phyloP scores from a whole-genome alignment of 139 green algal species.

The Chlorella ohadii region DNA sequence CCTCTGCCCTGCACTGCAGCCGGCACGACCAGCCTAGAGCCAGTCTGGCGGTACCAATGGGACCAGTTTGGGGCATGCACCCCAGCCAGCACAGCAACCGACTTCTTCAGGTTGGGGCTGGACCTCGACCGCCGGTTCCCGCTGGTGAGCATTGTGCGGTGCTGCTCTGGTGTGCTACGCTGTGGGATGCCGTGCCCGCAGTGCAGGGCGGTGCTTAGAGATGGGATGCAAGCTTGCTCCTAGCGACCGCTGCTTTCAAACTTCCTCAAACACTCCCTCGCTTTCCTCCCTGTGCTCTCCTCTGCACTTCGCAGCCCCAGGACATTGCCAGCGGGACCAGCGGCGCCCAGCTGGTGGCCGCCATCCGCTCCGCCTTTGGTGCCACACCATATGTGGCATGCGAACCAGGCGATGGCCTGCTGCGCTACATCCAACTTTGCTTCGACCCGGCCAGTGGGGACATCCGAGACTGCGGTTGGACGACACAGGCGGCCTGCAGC shows the following conservation, averaged over 20 bases:
- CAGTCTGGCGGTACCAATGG: not conserved
- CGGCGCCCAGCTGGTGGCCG: not conserved
- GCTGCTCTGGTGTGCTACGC: not conserved
- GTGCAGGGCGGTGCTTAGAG: too few species aligned
- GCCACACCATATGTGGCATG: not conserved
- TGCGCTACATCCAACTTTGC: not conserved
- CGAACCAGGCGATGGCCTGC: not conserved
- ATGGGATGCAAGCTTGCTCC: too few species aligned
- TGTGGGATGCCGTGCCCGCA: too few species aligned
- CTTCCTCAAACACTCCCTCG: too few species aligned
- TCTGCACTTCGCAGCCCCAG: not conserved
- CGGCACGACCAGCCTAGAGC: not conserved
- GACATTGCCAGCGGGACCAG: not conserved
- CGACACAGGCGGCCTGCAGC: not conserved
- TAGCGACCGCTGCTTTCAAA: too few species aligned
- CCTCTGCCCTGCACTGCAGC: too few species aligned
- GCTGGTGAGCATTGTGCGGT: not conserved
- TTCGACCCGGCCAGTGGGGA: not conserved
- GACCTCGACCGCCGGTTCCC: conserved; percentile 12
- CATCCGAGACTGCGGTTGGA: not conserved
- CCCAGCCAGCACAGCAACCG: not conserved
- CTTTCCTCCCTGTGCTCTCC: too few species aligned
- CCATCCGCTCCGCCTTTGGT: not conserved
- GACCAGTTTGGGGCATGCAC: not conserved
- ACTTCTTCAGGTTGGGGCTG: not conserved